A percentile compares a stretch with the other conserved stretches of the same genome.
phyloP scores from a whole-genome alignment of 495 filamentous ascomycete genomes.

The Lasiosphaeria ovina region DNA sequence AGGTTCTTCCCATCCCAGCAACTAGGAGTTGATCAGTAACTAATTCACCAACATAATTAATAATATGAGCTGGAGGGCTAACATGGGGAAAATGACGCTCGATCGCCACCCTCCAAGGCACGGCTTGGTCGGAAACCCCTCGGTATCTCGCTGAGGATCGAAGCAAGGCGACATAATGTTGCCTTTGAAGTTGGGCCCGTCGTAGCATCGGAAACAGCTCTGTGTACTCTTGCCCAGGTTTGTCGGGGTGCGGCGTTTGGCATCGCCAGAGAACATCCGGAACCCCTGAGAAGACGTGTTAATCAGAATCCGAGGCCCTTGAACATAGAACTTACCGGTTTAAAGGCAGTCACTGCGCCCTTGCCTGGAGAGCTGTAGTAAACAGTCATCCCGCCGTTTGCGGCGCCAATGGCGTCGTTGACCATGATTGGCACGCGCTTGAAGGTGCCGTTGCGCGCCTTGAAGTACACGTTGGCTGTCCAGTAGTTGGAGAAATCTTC shows the following conservation, averaged over 20 bases:
- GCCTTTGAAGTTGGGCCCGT: constrained; percentile 46
- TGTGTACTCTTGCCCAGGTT: constrained; percentile 33
- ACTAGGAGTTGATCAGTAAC: constrained; percentile 14
- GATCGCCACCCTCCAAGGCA: constrained; percentile 49
- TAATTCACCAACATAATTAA: neutral
- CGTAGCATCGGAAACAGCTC: constrained; percentile 48
- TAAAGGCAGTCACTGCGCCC: constrained; percentile 49
- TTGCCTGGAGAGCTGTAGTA: constrained; percentile 33
- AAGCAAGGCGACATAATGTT: constrained; percentile 40
- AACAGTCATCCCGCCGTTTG: constrained; percentile 30
- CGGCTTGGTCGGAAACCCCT: constrained; percentile 36
- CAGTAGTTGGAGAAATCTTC: constrained; percentile 54
- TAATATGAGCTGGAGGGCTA: constrained; percentile 9
- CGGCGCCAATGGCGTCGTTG: constrained; percentile 23
- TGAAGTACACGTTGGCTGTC: constrained; percentile 54
- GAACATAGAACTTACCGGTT: constrained; percentile 35
- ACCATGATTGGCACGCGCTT: constrained; percentile 43
- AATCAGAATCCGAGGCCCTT: neutral
- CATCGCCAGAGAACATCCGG: constrained; percentile 51
- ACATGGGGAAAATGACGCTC: constrained; percentile 51
- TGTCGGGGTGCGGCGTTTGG: constrained; percentile 31
- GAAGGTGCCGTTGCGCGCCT: constrained; percentile 49
- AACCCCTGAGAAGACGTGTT: constrained; percentile 36
- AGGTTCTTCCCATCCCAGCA: constrained; percentile 56
- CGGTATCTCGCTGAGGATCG: constrained; percentile 38